These are phyloP conservation scores for Protomyces macrosporus DNA, from an alignment of 1,139 yeast species.

Conservation along the genomic window DNA sequence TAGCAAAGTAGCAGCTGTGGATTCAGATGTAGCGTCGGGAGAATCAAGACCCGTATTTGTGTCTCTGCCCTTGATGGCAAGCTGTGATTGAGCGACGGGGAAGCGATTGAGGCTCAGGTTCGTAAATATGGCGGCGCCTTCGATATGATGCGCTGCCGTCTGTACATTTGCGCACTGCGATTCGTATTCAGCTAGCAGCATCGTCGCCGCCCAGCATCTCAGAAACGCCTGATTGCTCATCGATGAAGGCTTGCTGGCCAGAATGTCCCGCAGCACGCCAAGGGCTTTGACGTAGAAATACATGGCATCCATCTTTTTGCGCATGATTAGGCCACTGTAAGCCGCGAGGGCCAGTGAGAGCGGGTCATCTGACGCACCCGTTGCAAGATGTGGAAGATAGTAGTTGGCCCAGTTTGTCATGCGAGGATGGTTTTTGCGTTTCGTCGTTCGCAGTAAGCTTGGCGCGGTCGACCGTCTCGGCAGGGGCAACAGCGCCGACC, in stretches of 20 bases:
- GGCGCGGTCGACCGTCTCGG: conserved; percentile 15
- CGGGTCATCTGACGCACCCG: conserved; percentile 5
- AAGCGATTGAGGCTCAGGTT: conserved; percentile 4
- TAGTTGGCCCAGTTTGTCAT: conserved; percentile 21
- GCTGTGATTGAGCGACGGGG: neutral
- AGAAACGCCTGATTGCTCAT: conserved; percentile 18
- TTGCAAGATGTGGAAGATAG: conserved; percentile 19
- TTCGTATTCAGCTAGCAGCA: conserved; percentile 16
- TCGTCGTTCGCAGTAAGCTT: neutral
- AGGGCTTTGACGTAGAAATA: conserved; percentile 8
- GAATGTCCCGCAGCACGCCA: conserved; percentile 4
- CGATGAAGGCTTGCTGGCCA: neutral
- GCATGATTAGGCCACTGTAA: conserved; percentile 12
- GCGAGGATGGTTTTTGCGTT: neutral
- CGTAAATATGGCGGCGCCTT: conserved; percentile 15
- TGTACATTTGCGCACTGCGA: conserved; percentile 12
- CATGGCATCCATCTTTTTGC: neutral
- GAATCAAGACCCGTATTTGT: neutral
- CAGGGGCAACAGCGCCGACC: conserved; percentile 14
- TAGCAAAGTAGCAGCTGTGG: neutral
- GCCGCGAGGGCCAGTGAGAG: conserved; percentile 15
- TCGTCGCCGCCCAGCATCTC: conserved; percentile 18
- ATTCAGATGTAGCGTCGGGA: neutral
- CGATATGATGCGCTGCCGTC: conserved; percentile 7
- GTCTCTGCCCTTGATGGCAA: too few species aligned